A percentile compares a stretch with the other conserved stretches of the same genome.
Evolutionary conservation across 73 alveolate species (phyloP).

Genomic region (Diophrys sp.): DNA sequence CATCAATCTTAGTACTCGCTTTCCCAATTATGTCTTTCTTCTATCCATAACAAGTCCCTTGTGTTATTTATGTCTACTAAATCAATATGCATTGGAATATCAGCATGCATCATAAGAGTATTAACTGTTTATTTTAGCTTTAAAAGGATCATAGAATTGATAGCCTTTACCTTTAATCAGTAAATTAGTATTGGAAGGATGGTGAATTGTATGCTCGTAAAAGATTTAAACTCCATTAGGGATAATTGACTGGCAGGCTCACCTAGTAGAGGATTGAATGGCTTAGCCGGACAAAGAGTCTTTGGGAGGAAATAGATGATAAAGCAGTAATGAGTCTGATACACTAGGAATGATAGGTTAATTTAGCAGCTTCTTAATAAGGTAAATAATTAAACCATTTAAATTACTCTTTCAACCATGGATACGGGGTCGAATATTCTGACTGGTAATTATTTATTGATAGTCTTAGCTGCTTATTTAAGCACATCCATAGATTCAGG

Average conservation of each 20-base stretch:
- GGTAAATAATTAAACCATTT: conserved; percentile 53
- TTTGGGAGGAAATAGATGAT: conserved; percentile 51
- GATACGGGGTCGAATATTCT: conserved; percentile 53
- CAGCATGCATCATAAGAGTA: conserved; percentile 51
- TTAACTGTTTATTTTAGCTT: conserved; percentile 57
- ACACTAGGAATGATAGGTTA: conserved; percentile 59
- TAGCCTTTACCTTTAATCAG: conserved; percentile 42
- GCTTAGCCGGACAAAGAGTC: conserved; percentile 28
- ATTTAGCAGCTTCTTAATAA: conserved; percentile 46
- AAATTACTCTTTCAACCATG: conserved; percentile 39
- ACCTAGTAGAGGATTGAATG: conserved; percentile 87
- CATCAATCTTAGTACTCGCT: conserved; percentile 24
- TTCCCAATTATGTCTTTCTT: conserved; percentile 17
- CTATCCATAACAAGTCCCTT: conserved; percentile 43
- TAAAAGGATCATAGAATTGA: conserved; percentile 57
- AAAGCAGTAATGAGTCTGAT: conserved; percentile 55
- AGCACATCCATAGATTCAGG: too few species aligned
- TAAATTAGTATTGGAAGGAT: conserved; percentile 78
- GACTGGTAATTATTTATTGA: conserved; percentile 55
- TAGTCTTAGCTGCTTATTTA: conserved; percentile 32
- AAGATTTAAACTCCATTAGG: conserved; percentile 63
- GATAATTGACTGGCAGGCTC: conserved; percentile 70
- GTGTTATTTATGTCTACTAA: conserved; percentile 20
- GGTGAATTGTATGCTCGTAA: conserved; percentile 82
- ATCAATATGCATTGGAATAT: conserved; percentile 50